Evolutionary conservation across 1,139 yeast species (phyloP), one percentile per base, ranked within the genome.

Genomic region (Arxiozyma bovina): DNA sequence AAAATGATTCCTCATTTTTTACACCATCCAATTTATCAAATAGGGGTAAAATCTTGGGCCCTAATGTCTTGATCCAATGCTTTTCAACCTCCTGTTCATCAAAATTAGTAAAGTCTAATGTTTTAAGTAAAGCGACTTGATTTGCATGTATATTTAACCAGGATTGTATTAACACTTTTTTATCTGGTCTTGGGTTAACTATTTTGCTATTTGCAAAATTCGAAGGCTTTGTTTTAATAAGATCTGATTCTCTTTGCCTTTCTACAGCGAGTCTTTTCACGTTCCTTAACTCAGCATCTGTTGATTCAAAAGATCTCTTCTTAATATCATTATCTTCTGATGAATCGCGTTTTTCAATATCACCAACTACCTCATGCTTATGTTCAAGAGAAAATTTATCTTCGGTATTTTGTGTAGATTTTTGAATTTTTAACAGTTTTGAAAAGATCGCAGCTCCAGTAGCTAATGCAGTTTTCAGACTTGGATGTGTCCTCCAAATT

Each of bases 1-100:
- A 23, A 45, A 61, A 63, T 21, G 62, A 7, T 25, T 44, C 58
- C 46, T 64, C 65, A 4, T 65, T 62, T 5, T 56, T 59, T 1
- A 64, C 58, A 38, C 53, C 25, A 30, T 54, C 62, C 45, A 64
- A 42, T 42, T 63, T 65, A 42, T 64, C 61, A 46, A 64, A 48
- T 38, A 47, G 15, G 15, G 42, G 42, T 17, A 47, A 47, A 21
- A 47, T 7, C 41, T 40, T 47, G 4, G 50, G 27, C 6, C 44
- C 44, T 18, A 47, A 40, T 22, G 40, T 20, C 25, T 47, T 20
- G 5, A n/a, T 40, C 44, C 50, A 47, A 21, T 22, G 22, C 17
- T 40, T 22, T 38, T 27, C 25, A 11, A 47, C 27, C 20, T 41
- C 27, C n/a, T 47, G 21, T 23, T 23, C 27, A 22, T 47, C 22